These are phyloP conservation scores for Fraxinus nigra DNA, from an alignment of 305 asterid genomes.

Conservation along the genomic window DNA sequence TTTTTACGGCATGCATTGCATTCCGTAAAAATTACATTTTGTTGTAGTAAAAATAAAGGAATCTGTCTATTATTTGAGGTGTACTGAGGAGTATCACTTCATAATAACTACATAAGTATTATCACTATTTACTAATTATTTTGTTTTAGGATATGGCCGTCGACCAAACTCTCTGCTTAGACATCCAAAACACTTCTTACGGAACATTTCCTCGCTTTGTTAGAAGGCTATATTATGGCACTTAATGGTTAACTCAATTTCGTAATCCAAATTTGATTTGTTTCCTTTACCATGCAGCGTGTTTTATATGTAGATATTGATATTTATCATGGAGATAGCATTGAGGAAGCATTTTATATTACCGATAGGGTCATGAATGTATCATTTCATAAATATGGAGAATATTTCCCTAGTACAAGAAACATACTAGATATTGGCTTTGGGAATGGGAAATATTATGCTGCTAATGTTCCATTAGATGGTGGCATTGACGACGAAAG, in stretches of 20 bases:
- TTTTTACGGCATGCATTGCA: too few relatives aligned
- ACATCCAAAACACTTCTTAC: too few relatives aligned
- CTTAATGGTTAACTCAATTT: neutral
- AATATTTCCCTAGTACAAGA: conserved; percentile 40
- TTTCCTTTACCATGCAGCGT: neutral
- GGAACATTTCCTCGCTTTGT: too few relatives aligned
- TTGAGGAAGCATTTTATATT: conserved; percentile 16
- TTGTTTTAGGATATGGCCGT: too few relatives aligned
- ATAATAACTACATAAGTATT: neutral
- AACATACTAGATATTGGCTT: conserved; percentile 47
- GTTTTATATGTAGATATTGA: neutral
- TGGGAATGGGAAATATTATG: conserved; percentile 45
- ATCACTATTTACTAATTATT: neutral
- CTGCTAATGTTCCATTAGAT: conserved; percentile 52
- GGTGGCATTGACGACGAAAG: conserved; percentile 59
- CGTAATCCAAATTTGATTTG: neutral
- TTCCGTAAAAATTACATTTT: too few relatives aligned
- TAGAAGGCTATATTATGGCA: neutral
- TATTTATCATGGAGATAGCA: conserved; percentile 21
- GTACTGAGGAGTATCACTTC: neutral
- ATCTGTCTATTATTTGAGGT: neutral
- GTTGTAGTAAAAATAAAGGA: neutral
- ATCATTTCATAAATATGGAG: conserved; percentile 11
- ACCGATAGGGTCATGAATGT: conserved; percentile 23
- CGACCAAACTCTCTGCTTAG: too few relatives aligned